These are phyloP conservation scores for maize (Zea mays) DNA, from an alignment of 176 grass and related monocot species.

Conservation along the genomic window Zm-B73-REFERENCE-NAM-5.0 NC_050096.1:194744501-194745000, in stretches of 20 bases:
- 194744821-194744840: neutral
- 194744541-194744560: neutral
- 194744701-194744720: conserved; percentile 85
- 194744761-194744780: conserved; percentile 6
- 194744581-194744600: conserved; percentile 1
- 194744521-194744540: conserved; percentile 54
- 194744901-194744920: neutral
- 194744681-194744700: conserved; percentile 91
- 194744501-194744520: conserved; percentile 84
- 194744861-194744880: conserved; percentile 2
- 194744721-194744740: conserved; percentile 57
- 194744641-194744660: conserved; percentile 74
- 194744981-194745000: conserved; percentile 72
- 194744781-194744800: conserved; percentile 5
- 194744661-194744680: conserved; percentile 70
- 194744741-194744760: conserved; percentile 39
- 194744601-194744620: conserved; percentile 75
- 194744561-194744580: conserved; percentile 24
- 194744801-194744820: conserved; percentile 24
- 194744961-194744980: conserved; percentile 83
- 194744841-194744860: conserved; percentile 26
- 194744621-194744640: conserved; percentile 87
- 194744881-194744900: conserved; percentile 10
- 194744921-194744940: conserved; percentile 9
- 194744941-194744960: conserved; percentile 44